Evolutionary conservation across 805 yeast species (phyloP), one percentile per base, ranked within the genome.

Genomic region (Pichia ethanolica): DNA sequence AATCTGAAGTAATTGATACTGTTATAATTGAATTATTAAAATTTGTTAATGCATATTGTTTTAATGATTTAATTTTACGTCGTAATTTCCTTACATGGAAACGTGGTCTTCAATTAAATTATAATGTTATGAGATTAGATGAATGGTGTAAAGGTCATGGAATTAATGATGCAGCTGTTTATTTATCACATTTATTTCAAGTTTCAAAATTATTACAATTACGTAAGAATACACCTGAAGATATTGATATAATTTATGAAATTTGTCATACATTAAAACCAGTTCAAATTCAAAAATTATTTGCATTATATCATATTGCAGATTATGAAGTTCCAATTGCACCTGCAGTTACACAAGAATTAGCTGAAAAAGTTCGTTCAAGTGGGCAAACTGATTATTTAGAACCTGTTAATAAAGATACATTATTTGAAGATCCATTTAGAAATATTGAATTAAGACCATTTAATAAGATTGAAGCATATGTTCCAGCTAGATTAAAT

Each of bases 71-170:
- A 69, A 81, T 95, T 45, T 86, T 90, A 95, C 83, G 97, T 72
- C 81, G 96, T 68, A 85, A 83, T 70, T 95, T 91, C 71, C 72
- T 91, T 63, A 85, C 96, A 10, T 93, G 99, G 99, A 93, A 91
- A 72, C 84, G 99, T 64, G 98, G 98, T 44, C 77, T 93, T 58
- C 99, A 93, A 70, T 81, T 93, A 69, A 93, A 89, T 66, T 93
- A 93, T 71, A 93, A 93, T 67, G 95, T 90, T 48, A 93, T 99
- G 4, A 80, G 98, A 61, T 77, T 93, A 60, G 97, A 89, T 67
- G 99, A 93, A 71, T 93, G 99, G 99, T 91, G 98, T 69, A 91
- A 89, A 71, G 81, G 89, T 7, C 97, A 91, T 66, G 90, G 86
- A 46, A 80, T 93, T 54, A 85, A 86, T 45, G 96, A 90, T 64